A percentile compares a stretch with the other conserved stretches of the same genome.
These are phyloP conservation scores for Lotus japonicus DNA, from an alignment of 306 rosid genomes.

Conservation along the genomic window DNA sequence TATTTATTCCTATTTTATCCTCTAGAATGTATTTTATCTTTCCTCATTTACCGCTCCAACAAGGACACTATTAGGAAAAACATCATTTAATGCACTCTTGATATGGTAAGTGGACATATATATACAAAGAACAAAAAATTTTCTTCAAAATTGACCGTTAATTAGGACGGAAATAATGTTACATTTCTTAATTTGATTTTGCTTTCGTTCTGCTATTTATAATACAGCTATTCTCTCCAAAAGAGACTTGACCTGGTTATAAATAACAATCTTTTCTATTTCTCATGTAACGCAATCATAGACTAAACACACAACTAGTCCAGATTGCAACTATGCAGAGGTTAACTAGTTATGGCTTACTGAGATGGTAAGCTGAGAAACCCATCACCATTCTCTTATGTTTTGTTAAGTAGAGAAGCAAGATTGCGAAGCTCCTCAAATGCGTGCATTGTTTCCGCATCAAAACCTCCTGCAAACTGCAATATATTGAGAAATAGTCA, in stretches of 20 bases:
- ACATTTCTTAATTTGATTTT: no score
- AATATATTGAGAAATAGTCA: neutral
- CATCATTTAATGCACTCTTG: no score
- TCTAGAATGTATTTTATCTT: no score
- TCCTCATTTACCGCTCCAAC: no score
- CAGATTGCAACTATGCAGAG: conserved; percentile 14
- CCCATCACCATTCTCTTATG: conserved; percentile 29
- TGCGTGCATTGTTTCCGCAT: conserved; percentile 95
- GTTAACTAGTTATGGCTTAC: conserved; percentile 22
- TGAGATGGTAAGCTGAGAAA: conserved; percentile 39
- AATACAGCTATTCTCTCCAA: neutral
- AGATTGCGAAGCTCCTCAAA: conserved; percentile 93
- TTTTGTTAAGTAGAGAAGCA: conserved; percentile 79
- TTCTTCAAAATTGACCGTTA: no score
- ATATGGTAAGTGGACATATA: no score
- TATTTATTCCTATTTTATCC: no score
- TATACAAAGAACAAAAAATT: no score
- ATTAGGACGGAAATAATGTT: no score
- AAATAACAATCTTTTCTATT: conserved; percentile 19
- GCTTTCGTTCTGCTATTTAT: no score
- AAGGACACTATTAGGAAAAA: no score
- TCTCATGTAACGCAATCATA: conserved; percentile 9
- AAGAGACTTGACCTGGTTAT: neutral
- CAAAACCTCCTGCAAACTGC: conserved; percentile 99
- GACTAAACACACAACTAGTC: conserved; percentile 13